Evolutionary conservation across 2,329 filamentous ascomycete genomes (phyloP).

Genomic region (Aquanectria penicillioides): DNA sequence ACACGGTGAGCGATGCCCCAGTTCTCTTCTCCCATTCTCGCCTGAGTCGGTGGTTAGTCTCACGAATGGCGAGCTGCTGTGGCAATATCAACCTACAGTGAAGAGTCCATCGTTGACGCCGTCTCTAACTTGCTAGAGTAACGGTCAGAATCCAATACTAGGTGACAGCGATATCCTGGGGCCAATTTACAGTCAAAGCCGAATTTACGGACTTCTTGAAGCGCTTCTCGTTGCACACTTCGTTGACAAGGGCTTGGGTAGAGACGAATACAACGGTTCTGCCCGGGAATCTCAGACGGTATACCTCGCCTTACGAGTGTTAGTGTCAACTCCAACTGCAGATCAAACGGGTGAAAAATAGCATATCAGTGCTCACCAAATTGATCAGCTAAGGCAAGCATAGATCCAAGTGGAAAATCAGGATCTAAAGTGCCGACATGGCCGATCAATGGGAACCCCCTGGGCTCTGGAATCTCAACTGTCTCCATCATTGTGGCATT

Average conservation of each 20-base stretch:
- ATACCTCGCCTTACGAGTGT: conserved; percentile 20
- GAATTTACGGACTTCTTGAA: conserved; percentile 67
- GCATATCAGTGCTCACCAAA: conserved; percentile 60
- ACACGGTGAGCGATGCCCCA: conserved; percentile 74
- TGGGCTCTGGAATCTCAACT: conserved; percentile 67
- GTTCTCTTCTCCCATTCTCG: conserved; percentile 60
- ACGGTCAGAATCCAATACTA: not conserved
- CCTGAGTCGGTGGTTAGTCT: conserved; percentile 46
- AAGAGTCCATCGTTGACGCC: conserved; percentile 74
- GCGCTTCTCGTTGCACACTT: conserved; percentile 71
- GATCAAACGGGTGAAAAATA: not conserved
- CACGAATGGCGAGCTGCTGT: no score
- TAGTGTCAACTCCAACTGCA: not conserved
- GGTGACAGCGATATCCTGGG: not conserved
- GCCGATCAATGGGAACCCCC: conserved; percentile 70
- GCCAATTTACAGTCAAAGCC: conserved; percentile 51
- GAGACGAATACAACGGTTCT: conserved; percentile 56
- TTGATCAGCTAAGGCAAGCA: conserved; percentile 65
- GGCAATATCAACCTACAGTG: conserved; percentile 54
- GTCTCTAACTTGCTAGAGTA: conserved; percentile 61
- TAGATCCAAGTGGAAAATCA: conserved; percentile 62
- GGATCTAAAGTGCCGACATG: conserved; percentile 70
- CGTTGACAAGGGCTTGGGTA: conserved; percentile 67
- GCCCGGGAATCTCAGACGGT: conserved; percentile 25
- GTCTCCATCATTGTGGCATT: conserved; percentile 29